A percentile compares a stretch with the other conserved stretches of the same genome.
phyloP scores from a whole-genome alignment of 345 rosid genomes.

The Mercurialis annua region DNA sequence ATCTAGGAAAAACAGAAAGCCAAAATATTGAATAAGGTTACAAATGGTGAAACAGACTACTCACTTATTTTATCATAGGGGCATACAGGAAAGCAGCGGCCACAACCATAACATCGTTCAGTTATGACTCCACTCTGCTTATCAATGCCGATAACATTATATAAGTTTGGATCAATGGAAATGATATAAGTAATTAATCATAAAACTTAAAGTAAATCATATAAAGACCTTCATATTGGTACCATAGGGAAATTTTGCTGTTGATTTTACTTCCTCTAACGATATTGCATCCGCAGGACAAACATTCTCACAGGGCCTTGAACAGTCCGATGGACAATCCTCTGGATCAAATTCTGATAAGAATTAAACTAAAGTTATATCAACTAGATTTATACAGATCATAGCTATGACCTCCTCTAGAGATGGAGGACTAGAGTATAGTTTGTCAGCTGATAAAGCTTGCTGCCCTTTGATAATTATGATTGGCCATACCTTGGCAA shows the following conservation, averaged over 20 bases:
- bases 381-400: not conserved
- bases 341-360: conserved; percentile 52
- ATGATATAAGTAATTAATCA: conserved; percentile 1
- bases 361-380: not conserved
- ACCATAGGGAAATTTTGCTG: conserved; percentile 9
- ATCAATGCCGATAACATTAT: not conserved
- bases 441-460: too few species aligned
- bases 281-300: conserved; percentile 64
- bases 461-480: too few species aligned
- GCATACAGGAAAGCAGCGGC: conserved; percentile 58
- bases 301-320: conserved; percentile 51
- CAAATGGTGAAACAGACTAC: conserved; percentile 11
- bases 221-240: conserved; percentile 25
- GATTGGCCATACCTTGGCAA: too few species aligned
- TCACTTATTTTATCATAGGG: conserved; percentile 59
- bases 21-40: not conserved
- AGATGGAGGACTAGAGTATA: too few species aligned
- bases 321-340: conserved; percentile 55
- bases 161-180: not conserved
- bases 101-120: conserved; percentile 63
- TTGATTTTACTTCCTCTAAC: conserved; percentile 22
- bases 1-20: not conserved
- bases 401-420: too few species aligned
- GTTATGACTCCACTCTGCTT: conserved; percentile 51
- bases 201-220: conserved; percentile 6